Percentiles rank a stretch among this genome's conserved stretches.
phyloP scores from a whole-genome alignment of 1,284 basidiomycete species.

The Porphyrellus sp. region DNA sequence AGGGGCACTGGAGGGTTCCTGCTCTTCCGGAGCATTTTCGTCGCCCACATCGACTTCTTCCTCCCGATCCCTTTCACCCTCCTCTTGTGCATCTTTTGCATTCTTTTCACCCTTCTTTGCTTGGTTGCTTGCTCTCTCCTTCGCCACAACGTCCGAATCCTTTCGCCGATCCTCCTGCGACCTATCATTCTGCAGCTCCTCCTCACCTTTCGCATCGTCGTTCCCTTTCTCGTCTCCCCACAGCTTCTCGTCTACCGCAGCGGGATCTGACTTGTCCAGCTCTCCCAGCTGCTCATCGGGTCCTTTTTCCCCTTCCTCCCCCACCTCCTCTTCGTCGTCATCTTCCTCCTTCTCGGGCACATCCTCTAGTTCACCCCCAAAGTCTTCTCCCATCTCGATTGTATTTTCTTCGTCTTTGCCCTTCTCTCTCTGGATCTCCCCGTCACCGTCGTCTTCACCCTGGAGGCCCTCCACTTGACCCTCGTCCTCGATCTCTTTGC shows the following conservation, averaged over 20 bases:
- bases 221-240: constrained; percentile 82
- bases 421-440: constrained; percentile 48
- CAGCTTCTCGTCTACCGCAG: constrained; percentile 92
- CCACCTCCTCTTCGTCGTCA: constrained; percentile 48
- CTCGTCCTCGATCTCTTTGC: constrained; percentile 92
- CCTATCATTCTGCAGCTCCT: constrained; percentile 54
- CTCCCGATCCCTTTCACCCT: constrained; percentile 36
- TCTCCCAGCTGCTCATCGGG: constrained; percentile 85
- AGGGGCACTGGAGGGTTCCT: constrained; percentile 42
- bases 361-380: constrained; percentile 83
- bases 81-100: constrained; percentile 35
- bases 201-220: constrained; percentile 48
- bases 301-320: constrained; percentile 58
- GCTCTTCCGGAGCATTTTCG: constrained; percentile 27
- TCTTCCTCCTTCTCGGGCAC: constrained; percentile 59
- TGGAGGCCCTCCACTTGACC: constrained; percentile 93
- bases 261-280: constrained; percentile 84
- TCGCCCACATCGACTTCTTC: constrained; percentile 34
- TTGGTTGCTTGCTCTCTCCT: constrained; percentile 40
- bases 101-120: constrained; percentile 37
- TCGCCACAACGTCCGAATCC: constrained; percentile 74
- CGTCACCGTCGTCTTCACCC: constrained; percentile 55
- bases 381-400: constrained; percentile 74
- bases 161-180: constrained; percentile 43
- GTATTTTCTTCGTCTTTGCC: constrained; percentile 65